Evolutionary conservation across 805 yeast genomes (phyloP), one percentile per base, ranked within the genome.

Genomic region (Brettanomyces custersianus): DNA sequence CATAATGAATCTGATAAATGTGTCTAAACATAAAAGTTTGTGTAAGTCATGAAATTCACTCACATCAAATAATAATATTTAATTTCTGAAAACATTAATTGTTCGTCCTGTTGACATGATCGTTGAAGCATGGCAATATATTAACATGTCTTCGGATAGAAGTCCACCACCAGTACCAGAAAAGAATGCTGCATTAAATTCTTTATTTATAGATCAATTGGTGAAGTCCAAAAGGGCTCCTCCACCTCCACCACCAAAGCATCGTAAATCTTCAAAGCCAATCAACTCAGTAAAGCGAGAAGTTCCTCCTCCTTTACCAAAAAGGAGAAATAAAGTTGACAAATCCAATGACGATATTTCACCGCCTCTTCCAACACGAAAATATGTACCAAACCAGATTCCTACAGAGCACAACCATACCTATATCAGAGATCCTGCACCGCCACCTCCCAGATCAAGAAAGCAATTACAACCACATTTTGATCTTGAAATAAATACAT

Each of bases 401-500:
- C n/a, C 25, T 2, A 19, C 33, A 5, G n/a, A n/a, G 16, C 15
- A 6, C 7, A 6, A 16, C 8, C 8, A 17, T 15, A n/a, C 11
- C 11, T 18, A 2, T 7, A 8, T 6, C 23, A 16, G 15, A n/a
- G n/a, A 3, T 6, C 34, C 19, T 6, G 18, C 34, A 5, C 20
- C 29, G 4, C 13, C 20, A 11, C 20, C 31, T n/a, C 31, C 31
- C 7, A 29, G 31, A 15, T 29, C 31, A 13, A 15, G 17, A 15
- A 16, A 34, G 8, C 52, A 60, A 61, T 44, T 38, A 24, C 47
- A 48, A 6, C 70, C 73, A 0, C 47, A 50, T 0, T 30, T 70
- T 2, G 65, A 73, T 42, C 44, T 72, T 23, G 68, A 72, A 31
- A 50, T 72, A 3, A 35, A 48, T 0, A 46, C 65, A 0, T 67